Evolutionary conservation across 768 basidiomycete species (phyloP).

Genomic region (Tylopilus sp.): DNA sequence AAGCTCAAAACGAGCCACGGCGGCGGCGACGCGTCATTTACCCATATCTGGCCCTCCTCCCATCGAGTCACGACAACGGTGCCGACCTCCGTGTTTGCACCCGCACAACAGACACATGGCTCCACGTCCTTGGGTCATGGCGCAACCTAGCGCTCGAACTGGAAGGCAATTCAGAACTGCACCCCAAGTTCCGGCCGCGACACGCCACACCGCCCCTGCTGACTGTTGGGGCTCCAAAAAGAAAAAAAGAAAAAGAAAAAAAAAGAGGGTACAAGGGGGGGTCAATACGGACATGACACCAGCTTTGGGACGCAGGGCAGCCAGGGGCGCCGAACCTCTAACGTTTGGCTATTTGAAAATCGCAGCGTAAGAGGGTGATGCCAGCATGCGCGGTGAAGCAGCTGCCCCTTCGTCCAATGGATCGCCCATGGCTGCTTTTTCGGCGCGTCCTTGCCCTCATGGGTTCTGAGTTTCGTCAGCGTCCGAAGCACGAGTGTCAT

Average conservation of each 20-base stretch:
- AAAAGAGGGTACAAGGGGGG: no score
- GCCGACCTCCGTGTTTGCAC: not conserved
- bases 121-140: not conserved
- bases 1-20: not conserved
- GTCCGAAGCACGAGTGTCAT: not conserved
- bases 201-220: not conserved
- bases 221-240: not conserved
- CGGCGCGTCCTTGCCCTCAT: not conserved
- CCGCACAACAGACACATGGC: not conserved
- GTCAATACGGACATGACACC: no score
- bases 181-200: constrained; percentile 5
- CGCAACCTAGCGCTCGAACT: not conserved
- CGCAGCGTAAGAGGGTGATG: not conserved
- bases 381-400: not conserved
- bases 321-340: constrained; percentile 10
- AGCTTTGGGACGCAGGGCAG: not conserved
- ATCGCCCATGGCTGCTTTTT: not conserved
- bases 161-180: not conserved
- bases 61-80: no score
- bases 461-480: not conserved
- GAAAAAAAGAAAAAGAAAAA: no score
- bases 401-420: not conserved
- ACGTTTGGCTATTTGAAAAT: constrained; percentile 21
- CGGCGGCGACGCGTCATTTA: not conserved
- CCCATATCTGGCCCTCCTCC: no score